Evolutionary conservation across 2,329 filamentous ascomycete genomes (phyloP).

Genomic region (Tolypocladium sp.): DNA sequence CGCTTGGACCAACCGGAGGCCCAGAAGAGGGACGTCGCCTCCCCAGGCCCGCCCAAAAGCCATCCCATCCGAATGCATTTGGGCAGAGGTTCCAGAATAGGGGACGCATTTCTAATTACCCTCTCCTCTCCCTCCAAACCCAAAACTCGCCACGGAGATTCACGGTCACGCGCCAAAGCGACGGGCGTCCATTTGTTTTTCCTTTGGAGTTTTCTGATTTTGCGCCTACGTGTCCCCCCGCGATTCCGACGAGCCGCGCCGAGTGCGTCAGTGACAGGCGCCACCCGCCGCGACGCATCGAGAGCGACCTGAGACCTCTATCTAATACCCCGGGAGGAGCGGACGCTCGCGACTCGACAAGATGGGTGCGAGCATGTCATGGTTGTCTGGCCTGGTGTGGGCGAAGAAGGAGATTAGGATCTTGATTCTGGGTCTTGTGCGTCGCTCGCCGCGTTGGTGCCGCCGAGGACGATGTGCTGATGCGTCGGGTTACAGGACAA

Average conservation of each 20-base stretch:
- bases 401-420: slow-evolving; percentile 97
- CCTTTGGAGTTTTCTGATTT: background rate
- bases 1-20: slow-evolving; percentile 16
- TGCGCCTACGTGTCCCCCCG: background rate
- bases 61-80: background rate
- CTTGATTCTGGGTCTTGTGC: slow-evolving; percentile 84
- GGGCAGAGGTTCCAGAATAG: slow-evolving; percentile 10
- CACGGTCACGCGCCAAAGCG: background rate
- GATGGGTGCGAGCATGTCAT: slow-evolving; percentile 58
- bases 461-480: slow-evolving; percentile 6
- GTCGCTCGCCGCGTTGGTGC: slow-evolving; percentile 15
- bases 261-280: background rate
- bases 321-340: slow-evolving; percentile 2
- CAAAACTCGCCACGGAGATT: slow-evolving; percentile 8
- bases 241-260: background rate
- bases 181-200: background rate
- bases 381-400: slow-evolving; percentile 68
- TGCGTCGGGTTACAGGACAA: slow-evolving; percentile 60
- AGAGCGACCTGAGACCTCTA: background rate
- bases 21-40: slow-evolving; percentile 15
- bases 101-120: slow-evolving; percentile 15
- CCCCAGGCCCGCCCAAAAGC: slow-evolving; percentile 6
- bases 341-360: slow-evolving; percentile 19
- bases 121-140: slow-evolving; percentile 8
- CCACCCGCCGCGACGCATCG: background rate